These are phyloP conservation scores for Cadophora sp. DNA, from an alignment of 2,329 filamentous ascomycete genomes.

Conservation along the genomic window DNA sequence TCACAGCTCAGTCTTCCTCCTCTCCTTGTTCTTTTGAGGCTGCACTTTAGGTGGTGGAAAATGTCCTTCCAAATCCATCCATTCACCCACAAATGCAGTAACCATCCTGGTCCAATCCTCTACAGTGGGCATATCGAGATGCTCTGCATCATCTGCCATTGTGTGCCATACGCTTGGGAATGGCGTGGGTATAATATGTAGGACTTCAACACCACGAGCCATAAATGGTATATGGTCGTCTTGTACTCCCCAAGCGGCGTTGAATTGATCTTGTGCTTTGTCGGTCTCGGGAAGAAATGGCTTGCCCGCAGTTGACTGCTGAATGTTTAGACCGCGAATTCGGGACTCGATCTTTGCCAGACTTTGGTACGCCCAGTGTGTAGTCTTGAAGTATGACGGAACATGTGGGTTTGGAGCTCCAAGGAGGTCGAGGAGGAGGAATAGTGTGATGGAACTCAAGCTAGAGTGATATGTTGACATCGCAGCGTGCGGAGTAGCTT, in stretches of 20 bases:
- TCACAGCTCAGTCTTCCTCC: conserved; percentile 45
- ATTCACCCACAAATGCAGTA: conserved; percentile 86
- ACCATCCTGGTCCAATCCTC: conserved; percentile 89
- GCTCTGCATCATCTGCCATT: conserved; percentile 80
- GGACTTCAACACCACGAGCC: conserved; percentile 80
- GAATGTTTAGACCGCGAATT: conserved; percentile 69
- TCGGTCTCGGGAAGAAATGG: conserved; percentile 72
- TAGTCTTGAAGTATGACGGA: conserved; percentile 87
- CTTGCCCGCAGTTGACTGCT: conserved; percentile 64
- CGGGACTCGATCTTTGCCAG: conserved; percentile 78
- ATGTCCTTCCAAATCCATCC: conserved; percentile 74
- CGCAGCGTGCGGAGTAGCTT: conserved; percentile 69
- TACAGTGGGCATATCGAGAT: conserved; percentile 80
- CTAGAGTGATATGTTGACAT: conserved; percentile 78
- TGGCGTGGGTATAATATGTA: conserved; percentile 86
- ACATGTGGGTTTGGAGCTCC: conserved; percentile 73
- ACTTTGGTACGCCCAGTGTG: conserved; percentile 89
- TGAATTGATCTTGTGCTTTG: conserved; percentile 59
- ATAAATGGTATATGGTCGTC: conserved; percentile 97
- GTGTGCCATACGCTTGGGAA: conserved; percentile 91
- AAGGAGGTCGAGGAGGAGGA: conserved; percentile 90
- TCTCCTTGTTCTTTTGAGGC: conserved; percentile 24
- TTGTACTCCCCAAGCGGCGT: conserved; percentile 61
- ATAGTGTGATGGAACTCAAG: conserved; percentile 82
- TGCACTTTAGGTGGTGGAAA: conserved; percentile 35